Evolutionary conservation across 2,329 filamentous ascomycete genomes (phyloP).

Genomic region (Fusarium drepaniforme): DNA sequence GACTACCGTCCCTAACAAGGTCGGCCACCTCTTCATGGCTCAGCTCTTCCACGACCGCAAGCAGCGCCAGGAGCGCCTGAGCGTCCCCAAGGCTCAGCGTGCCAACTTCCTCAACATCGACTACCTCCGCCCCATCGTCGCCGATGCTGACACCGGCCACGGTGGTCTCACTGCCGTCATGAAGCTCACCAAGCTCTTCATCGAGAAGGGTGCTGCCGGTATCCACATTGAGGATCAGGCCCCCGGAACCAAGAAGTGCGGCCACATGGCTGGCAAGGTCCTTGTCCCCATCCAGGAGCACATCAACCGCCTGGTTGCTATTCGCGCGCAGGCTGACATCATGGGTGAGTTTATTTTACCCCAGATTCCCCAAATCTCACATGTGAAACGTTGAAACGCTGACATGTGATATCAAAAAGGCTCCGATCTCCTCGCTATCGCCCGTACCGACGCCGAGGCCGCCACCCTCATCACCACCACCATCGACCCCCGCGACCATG

Average conservation of each 20-base stretch:
- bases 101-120: constrained; percentile 83
- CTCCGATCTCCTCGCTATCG: constrained; percentile 88
- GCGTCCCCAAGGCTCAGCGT: constrained; percentile 79
- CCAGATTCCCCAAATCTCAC: constrained; percentile 27
- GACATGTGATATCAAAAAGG: constrained; percentile 59
- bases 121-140: constrained; percentile 95
- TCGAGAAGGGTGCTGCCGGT: constrained; percentile 95
- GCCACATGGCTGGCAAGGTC: constrained; percentile 99
- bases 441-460: constrained; percentile 96
- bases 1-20: constrained; percentile 99
- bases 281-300: constrained; percentile 97
- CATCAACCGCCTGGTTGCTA: constrained; percentile 96
- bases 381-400: constrained; percentile 17
- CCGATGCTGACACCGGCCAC: constrained; percentile 97
- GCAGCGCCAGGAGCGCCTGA: constrained; percentile 94
- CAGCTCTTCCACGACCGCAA: constrained; percentile 99
- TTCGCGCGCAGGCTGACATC: constrained; percentile 97
- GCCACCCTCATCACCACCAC: constrained; percentile 97
- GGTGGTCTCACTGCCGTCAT: constrained; percentile 98
- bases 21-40: constrained; percentile 96
- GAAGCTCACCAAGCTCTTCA: constrained; percentile 98
- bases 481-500: constrained; percentile 95
- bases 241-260: constrained; percentile 98
- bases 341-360: constrained; percentile 75
- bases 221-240: constrained; percentile 99